Conservation (phyloP, 441 rosid species). For the Jatropha multifida region DNA sequence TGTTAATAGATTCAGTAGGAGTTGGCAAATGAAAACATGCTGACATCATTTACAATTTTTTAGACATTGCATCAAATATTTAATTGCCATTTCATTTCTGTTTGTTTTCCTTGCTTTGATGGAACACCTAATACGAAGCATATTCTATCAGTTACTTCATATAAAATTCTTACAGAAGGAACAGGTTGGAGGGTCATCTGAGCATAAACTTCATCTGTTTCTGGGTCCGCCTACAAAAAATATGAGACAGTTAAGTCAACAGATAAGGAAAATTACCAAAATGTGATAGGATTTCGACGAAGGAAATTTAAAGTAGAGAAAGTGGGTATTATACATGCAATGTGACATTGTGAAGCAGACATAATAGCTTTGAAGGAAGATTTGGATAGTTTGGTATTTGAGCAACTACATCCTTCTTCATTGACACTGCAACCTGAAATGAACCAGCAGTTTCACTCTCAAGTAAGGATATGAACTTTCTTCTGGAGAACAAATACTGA, state of each 20-base stretch:
- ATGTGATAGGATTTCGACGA: neutral
- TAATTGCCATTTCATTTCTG: conserved; percentile 11
- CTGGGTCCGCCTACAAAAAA: conserved; percentile 78
- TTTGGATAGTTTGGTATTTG: conserved; percentile 86
- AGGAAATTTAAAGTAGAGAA: conserved; percentile 7
- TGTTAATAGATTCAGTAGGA: conserved; percentile 29
- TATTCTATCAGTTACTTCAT: conserved; percentile 11
- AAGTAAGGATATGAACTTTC: conserved; percentile 16
- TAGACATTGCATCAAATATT: neutral
- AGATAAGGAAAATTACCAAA: neutral
- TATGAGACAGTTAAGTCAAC: neutral
- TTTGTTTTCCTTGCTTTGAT: conserved; percentile 16
- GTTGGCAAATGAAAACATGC: conserved; percentile 21
- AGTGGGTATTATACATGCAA: conserved; percentile 56
- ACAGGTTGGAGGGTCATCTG: conserved; percentile 99
- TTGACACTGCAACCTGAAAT: conserved; percentile 84
- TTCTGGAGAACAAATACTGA: neutral
- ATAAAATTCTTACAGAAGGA: conserved; percentile 48
- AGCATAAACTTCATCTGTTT: conserved; percentile 95
- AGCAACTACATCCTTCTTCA: conserved; percentile 77
- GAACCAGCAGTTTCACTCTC: conserved; percentile 19
- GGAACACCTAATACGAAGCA: conserved; percentile 20
- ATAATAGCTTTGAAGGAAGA: conserved; percentile 81
- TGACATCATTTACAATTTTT: conserved; percentile 12
- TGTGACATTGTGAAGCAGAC: conserved; percentile 82